Conservation (phyloP, 139 green algal species). For the Chlamydomonas incerta region DNA sequence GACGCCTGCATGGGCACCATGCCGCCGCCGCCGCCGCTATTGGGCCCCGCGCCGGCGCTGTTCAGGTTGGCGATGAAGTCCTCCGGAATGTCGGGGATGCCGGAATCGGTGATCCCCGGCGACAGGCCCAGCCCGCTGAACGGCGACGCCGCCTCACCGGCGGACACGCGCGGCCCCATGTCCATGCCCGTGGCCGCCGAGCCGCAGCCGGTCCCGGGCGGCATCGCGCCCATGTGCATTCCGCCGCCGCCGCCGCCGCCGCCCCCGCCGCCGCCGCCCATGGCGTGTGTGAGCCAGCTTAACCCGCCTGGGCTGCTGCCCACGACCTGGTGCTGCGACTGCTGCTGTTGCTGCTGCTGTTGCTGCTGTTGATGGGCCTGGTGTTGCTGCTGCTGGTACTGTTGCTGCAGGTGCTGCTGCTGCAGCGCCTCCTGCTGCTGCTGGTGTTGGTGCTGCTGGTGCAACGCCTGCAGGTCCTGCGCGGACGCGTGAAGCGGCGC, state of each 20-base stretch:
- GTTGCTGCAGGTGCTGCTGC: slow-evolving; percentile 8
- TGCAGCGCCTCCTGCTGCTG: slow-evolving; percentile 37
- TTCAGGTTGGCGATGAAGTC: slow-evolving; percentile 31
- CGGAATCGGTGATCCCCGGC: neutral
- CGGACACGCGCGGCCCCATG: neutral
- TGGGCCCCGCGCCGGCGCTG: neutral
- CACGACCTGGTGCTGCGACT: neutral
- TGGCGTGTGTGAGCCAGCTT: too few species aligned
- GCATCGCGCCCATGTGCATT: too few species aligned
- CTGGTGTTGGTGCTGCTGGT: slow-evolving; percentile 34
- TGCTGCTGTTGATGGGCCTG: neutral
- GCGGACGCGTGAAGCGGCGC: neutral
- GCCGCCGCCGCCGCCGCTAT: neutral
- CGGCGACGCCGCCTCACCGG: neutral
- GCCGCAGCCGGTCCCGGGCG: too few species aligned
- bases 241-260: too few species aligned
- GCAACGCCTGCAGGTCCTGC: slow-evolving; percentile 8
- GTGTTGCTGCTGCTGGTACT: slow-evolving; percentile 13
- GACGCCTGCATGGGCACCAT: too few species aligned
- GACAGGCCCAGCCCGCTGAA: slow-evolving; percentile 33
- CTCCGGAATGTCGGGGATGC: slow-evolving; percentile 9
- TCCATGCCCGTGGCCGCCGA: neutral
- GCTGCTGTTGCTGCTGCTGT: slow-evolving; percentile 25
- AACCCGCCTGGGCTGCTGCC: too few species aligned
- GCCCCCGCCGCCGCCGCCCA: too few species aligned